A percentile compares a stretch with the other conserved stretches of the same genome.
These are phyloP conservation scores for Lentinula raphanica DNA, from an alignment of 768 basidiomycete genomes.

Conservation along the genomic window DNA sequence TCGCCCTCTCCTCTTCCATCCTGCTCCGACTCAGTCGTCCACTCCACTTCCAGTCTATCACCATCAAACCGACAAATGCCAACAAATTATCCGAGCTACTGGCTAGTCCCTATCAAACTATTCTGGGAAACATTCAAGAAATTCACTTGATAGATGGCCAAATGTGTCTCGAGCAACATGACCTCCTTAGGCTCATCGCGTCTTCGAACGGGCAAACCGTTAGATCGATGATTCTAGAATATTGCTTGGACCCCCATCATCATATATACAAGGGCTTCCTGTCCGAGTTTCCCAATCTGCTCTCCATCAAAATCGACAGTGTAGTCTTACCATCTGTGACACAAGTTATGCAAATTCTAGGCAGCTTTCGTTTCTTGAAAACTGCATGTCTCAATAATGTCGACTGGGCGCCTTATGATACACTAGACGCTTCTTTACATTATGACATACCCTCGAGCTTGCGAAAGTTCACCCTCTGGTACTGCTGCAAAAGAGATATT, in stretches of 20 bases:
- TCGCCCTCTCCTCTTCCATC: background rate
- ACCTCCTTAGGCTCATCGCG: background rate
- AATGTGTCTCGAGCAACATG: background rate
- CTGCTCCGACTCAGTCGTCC: background rate
- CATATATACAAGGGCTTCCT: background rate
- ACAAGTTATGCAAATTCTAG: background rate
- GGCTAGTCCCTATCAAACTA: background rate
- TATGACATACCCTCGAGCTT: background rate
- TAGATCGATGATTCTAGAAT: background rate
- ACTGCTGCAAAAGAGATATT: constrained; percentile 9
- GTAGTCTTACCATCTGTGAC: background rate
- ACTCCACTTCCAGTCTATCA: background rate
- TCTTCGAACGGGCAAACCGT: background rate
- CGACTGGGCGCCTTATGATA: background rate
- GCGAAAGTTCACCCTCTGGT: background rate
- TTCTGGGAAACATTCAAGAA: background rate
- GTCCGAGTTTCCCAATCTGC: background rate
- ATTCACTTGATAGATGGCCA: background rate
- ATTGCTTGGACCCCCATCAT: background rate
- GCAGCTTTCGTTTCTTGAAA: background rate
- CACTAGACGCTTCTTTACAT: background rate
- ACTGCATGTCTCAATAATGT: background rate
- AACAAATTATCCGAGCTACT: background rate
- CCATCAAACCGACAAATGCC: background rate
- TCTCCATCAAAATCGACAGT: background rate